Base-by-base conservation (phyloP, 2,329 filamentous ascomycete genomes). In the Plectosphaerella sp. region DNA sequence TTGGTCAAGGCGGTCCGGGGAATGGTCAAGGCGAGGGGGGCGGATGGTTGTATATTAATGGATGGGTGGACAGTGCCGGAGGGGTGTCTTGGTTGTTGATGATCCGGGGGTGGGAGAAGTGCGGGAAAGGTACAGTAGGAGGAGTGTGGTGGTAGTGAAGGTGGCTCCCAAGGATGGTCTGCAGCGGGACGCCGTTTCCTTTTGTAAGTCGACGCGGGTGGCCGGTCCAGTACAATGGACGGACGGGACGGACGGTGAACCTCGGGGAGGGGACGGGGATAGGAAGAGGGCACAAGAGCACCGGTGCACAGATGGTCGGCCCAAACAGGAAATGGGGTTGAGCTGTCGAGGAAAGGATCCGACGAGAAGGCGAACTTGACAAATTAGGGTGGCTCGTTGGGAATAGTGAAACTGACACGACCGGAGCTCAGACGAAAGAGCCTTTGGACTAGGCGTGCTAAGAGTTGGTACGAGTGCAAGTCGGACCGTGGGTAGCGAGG, bases 241-340 rank as follows among this genome's bases (percentile, higher is more conserved):
- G 28, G 28, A 33, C 28, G 28, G 28, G 28, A 33, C 28, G 28
- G 28, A 33, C 28, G 28, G 28, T 33, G 28, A 33, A 33, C 28
- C 28, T 33, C 28, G 28, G 28, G 28, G 28, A 33, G 28, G 28
- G 28, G 28, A 33, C 28, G 28, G 47, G 39, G 28, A 35, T 48
- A 49, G 54, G 49, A 53, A 42, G 52, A 50, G 51, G 46, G 56
- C 58, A 60, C 61, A 55, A 62, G 67, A 62, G 61, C 56, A 60
- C 61, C 63, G 56, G 52, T 62, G 65, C 64, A 64, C 64, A 68
- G 65, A 67, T 67, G 62, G 61, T 57, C 62, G 62, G 59, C 69
- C 70, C 63, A 63, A 70, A 68, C 61, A 62, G 67, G 68, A 63
- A 70, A 69, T 70, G 64, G 62, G 60, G 67, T 65, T 65, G 64